phyloP scores from a whole-genome alignment of 306 rosid species.

The Trichosanthes cucumerina region DNA sequence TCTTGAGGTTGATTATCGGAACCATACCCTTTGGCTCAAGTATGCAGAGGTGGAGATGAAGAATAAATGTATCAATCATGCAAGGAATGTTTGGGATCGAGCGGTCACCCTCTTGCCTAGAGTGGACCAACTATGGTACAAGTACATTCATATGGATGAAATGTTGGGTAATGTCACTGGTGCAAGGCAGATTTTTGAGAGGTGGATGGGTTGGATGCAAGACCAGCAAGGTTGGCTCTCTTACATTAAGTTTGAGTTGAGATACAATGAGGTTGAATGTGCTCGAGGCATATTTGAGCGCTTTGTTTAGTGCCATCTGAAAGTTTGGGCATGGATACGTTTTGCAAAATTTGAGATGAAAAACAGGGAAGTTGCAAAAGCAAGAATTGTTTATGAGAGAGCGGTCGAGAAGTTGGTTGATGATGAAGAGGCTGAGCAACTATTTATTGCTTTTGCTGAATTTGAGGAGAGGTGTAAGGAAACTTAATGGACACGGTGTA shows the following conservation, averaged over 20 bases:
- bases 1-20: conserved; percentile 70
- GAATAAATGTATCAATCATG: conserved; percentile 80
- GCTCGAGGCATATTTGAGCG: conserved; percentile 67
- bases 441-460: conserved; percentile 78
- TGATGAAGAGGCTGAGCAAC: conserved; percentile 72
- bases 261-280: conserved; percentile 75
- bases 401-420: conserved; percentile 61
- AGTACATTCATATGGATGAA: conserved; percentile 94
- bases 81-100: conserved; percentile 82
- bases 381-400: conserved; percentile 59
- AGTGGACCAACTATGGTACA: conserved; percentile 81
- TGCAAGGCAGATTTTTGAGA: conserved; percentile 71
- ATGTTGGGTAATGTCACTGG: conserved; percentile 71
- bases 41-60: conserved; percentile 93
- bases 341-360: conserved; percentile 94
- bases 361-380: conserved; percentile 52
- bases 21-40: conserved; percentile 82
- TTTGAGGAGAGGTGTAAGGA: conserved; percentile 93
- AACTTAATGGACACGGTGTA: conserved; percentile 61
- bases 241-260: conserved; percentile 65
- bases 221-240: conserved; percentile 90
- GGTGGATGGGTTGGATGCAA: conserved; percentile 93
- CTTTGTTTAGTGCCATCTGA: conserved; percentile 65
- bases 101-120: conserved; percentile 73
- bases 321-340: conserved; percentile 69